Percentiles rank a stretch among this genome's conserved stretches.
phyloP scores from a whole-genome alignment of 129 eudicot genomes.

The Scalesia atractyloides region DNA sequence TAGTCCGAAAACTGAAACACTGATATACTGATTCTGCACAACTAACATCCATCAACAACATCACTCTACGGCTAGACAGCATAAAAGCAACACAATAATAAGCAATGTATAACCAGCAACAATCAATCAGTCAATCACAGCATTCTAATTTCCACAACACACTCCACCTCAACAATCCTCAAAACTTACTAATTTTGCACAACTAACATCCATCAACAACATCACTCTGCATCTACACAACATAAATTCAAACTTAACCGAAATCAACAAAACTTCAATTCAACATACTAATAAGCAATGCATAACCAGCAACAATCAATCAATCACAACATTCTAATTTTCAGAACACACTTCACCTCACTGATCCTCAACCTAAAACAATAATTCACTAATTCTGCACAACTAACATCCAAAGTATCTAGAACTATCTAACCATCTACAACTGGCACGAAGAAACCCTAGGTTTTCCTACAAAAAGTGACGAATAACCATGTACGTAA shows the following conservation, averaged over 20 bases:
- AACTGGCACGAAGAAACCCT: conserved; percentile 26
- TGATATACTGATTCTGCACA: no score
- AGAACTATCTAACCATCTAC: no score
- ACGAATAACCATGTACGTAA: background rate
- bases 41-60: conserved; percentile 1
- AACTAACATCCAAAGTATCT: conserved; percentile 1
- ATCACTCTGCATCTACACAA: conserved; percentile 15
- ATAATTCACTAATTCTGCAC: background rate
- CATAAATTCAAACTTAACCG: background rate
- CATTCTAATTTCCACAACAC: conserved; percentile 3
- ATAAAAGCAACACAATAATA: conserved; percentile 7
- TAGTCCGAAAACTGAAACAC: background rate
- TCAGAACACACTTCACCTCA: background rate
- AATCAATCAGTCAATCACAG: background rate
- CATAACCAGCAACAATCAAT: background rate
- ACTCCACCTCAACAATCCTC: background rate
- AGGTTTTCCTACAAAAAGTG: conserved; percentile 20
- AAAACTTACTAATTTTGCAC: background rate
- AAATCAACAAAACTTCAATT: background rate
- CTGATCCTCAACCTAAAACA: background rate
- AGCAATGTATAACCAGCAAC: conserved; percentile 15
- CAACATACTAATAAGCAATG: conserved; percentile 14
- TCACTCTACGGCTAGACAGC: conserved; percentile 12
- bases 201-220: background rate
- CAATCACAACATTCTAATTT: background rate